Conservation (phyloP, 139 green algal genomes). For the Diplosphaera chodatii region DNA sequence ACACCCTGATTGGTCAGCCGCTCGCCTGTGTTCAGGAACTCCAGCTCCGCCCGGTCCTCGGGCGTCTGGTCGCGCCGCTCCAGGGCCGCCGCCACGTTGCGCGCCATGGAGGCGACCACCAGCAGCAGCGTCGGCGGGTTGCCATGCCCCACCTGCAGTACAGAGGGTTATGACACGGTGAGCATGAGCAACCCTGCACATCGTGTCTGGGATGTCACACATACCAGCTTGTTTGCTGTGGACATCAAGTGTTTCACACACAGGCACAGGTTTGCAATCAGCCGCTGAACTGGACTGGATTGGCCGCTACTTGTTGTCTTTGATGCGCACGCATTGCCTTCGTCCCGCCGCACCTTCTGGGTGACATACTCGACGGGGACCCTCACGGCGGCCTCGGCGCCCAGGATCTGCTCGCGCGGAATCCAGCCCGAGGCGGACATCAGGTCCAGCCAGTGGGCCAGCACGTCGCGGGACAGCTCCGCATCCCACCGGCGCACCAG, state of each 20-base stretch:
- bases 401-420: conserved; percentile 64
- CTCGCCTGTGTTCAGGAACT: conserved; percentile 10
- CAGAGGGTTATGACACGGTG: no score
- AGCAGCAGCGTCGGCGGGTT: conserved; percentile 93
- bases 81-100: conserved; percentile 12
- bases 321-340: no score
- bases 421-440: conserved; percentile 82
- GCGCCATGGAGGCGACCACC: conserved; percentile 58
- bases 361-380: conserved; percentile 89
- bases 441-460: conserved; percentile 91
- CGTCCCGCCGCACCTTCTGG: conserved; percentile 47
- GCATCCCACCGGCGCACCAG: conserved; percentile 55
- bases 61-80: not conserved
- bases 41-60: conserved; percentile 4
- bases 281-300: no score
- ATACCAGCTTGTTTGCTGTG: no score
- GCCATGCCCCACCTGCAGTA: conserved; percentile 58
- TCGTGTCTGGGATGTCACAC: no score
- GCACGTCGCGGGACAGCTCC: conserved; percentile 56
- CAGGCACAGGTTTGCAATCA: no score
- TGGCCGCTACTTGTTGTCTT: no score
- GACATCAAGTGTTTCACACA: no score
- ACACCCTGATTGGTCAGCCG: no score
- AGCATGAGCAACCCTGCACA: no score
- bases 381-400: conserved; percentile 56